A percentile compares a stretch with the other conserved stretches of the same genome.
phyloP scores from a whole-genome alignment of 306 rosid species.

The Trichosanthes cucumerina region DNA sequence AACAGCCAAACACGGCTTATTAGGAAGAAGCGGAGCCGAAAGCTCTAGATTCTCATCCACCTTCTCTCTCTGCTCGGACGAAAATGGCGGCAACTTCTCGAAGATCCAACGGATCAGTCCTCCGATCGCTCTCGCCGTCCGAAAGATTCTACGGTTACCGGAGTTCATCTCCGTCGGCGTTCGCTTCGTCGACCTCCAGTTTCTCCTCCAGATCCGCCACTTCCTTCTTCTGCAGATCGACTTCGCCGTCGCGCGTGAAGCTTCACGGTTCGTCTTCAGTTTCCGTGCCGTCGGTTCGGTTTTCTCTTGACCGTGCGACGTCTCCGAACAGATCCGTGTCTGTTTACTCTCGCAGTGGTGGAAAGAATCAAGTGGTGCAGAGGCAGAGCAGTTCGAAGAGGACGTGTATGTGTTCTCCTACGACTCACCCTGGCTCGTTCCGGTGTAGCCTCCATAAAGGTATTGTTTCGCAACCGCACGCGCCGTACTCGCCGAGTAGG shows the following conservation, averaged over 20 bases:
- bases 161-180: constrained; percentile 29
- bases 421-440: constrained; percentile 90
- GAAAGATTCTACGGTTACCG: constrained; percentile 36
- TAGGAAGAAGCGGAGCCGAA: not conserved
- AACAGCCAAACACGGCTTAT: constrained; percentile 35
- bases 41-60: not conserved
- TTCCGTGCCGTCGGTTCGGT: constrained; percentile 48
- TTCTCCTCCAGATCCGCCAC: constrained; percentile 50
- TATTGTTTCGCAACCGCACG: constrained; percentile 19
- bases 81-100: constrained; percentile 64
- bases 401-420: constrained; percentile 90
- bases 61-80: not conserved
- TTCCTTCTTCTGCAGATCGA: constrained; percentile 38
- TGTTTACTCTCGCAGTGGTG: constrained; percentile 31
- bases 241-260: constrained; percentile 65
- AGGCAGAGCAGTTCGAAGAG: constrained; percentile 45
- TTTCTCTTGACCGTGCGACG: constrained; percentile 56
- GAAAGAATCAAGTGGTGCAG: constrained; percentile 17
- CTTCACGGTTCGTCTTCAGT: constrained; percentile 28
- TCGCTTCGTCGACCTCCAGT: constrained; percentile 64
- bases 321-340: constrained; percentile 77
- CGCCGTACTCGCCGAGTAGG: constrained; percentile 58
- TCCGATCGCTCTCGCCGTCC: constrained; percentile 48
- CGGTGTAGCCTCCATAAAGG: constrained; percentile 82
- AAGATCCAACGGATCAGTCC: constrained; percentile 40